These are phyloP conservation scores for Cyberlindnera petersonii DNA, from an alignment of 805 yeast species.

Conservation along the genomic window DNA sequence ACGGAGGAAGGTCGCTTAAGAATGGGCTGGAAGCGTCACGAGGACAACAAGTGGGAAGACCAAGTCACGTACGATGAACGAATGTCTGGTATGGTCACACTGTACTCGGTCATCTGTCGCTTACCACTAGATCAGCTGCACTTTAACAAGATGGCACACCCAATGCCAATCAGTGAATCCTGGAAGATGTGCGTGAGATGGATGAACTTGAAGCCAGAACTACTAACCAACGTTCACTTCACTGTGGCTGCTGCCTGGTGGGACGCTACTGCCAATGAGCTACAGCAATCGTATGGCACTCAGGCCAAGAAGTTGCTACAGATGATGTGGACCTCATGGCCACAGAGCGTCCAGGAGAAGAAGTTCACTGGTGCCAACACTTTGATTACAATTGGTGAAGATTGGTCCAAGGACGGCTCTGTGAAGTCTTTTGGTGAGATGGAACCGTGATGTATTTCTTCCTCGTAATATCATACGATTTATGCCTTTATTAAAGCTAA, in stretches of 20 bases:
- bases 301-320: conserved; percentile 66
- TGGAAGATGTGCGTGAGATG: conserved; percentile 78
- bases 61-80: conserved; percentile 78
- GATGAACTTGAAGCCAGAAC: conserved; percentile 49
- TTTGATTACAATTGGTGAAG: conserved; percentile 73
- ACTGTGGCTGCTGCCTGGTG: conserved; percentile 80
- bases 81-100: conserved; percentile 77
- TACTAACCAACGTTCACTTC: conserved; percentile 66
- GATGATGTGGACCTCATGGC: conserved; percentile 48
- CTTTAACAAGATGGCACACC: conserved; percentile 37
- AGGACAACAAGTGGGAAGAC: conserved; percentile 40
- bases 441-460: conserved; percentile 23
- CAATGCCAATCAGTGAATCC: conserved; percentile 50
- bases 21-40: conserved; percentile 82
- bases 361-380: conserved; percentile 77
- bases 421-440: conserved; percentile 38
- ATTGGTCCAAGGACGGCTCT: conserved; percentile 51
- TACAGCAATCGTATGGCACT: conserved; percentile 53
- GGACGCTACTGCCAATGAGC: conserved; percentile 70
- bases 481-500: too few relatives aligned
- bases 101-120: conserved; percentile 74
- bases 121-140: conserved; percentile 32
- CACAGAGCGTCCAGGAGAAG: conserved; percentile 44
- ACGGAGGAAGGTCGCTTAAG: conserved; percentile 76
- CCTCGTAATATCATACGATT: too few relatives aligned